Evolutionary conservation across 2,329 filamentous ascomycete genomes (phyloP).

Genomic region (Alternaria sp.): DNA sequence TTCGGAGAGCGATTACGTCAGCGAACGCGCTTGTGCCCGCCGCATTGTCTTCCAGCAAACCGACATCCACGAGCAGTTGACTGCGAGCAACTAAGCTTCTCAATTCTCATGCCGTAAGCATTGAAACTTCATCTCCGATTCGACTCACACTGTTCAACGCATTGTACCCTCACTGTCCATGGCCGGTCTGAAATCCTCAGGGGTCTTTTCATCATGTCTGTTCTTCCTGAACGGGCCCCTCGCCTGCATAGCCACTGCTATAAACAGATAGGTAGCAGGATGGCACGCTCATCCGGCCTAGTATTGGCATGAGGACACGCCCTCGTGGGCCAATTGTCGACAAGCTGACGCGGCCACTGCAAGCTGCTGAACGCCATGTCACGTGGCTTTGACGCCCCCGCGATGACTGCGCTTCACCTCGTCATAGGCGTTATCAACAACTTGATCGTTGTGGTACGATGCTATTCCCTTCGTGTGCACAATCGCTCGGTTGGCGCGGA

Average conservation of each 20-base stretch:
- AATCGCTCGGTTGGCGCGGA: conserved; percentile 1
- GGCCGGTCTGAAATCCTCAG: not conserved
- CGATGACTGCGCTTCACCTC: not conserved
- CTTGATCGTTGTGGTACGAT: not conserved
- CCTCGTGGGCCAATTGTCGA: not conserved
- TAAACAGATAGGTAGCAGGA: not conserved
- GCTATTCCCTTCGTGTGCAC: not conserved
- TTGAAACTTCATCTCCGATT: not conserved
- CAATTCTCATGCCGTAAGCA: not conserved
- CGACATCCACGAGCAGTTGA: not conserved
- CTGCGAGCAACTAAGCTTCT: not conserved
- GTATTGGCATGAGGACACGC: not conserved
- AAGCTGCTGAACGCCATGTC: conserved; percentile 8
- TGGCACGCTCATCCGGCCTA: not conserved
- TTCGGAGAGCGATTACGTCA: not conserved
- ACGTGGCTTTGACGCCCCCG: conserved; percentile 2
- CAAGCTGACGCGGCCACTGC: conserved; percentile 4
- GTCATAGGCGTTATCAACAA: not conserved
- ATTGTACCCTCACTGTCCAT: not conserved
- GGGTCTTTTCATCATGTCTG: not conserved
- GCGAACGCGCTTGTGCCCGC: not conserved
- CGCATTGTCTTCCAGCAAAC: not conserved
- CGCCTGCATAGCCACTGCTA: not conserved
- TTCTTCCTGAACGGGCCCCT: not conserved
- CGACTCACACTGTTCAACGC: not conserved